Percentiles rank a stretch among this genome's conserved stretches.
Evolutionary conservation across 2,329 filamentous ascomycete species (phyloP).

Genomic region (Epichloe coenophiala): DNA sequence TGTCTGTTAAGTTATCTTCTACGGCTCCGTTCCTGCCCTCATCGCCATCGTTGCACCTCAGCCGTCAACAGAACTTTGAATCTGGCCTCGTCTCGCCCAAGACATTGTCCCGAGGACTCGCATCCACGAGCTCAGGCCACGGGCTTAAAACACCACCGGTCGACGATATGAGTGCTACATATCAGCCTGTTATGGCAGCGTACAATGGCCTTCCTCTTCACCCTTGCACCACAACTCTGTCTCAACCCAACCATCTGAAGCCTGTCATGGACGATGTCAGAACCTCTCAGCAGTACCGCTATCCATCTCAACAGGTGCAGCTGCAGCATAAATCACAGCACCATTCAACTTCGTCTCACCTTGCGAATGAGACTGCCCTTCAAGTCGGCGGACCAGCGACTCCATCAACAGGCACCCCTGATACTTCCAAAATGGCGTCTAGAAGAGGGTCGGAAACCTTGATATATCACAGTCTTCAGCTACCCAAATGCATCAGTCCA

Average conservation of each 20-base stretch:
- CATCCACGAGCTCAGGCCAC: conserved; percentile 12
- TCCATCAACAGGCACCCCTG: conserved; percentile 19
- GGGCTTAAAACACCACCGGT: conserved; percentile 37
- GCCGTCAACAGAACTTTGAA: conserved; percentile 9
- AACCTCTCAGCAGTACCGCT: conserved; percentile 19
- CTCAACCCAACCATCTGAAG: conserved; percentile 21
- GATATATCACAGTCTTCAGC: conserved; percentile 49
- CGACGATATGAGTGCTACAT: conserved; percentile 40
- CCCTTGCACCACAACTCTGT: conserved; percentile 22
- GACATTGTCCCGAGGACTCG: conserved; percentile 10
- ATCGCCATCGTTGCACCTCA: conserved; percentile 11
- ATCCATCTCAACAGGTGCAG: conserved; percentile 15
- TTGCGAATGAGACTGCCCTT: conserved; percentile 13
- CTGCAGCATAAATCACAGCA: not conserved
- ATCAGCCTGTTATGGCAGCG: conserved; percentile 32
- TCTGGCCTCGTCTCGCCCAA: conserved; percentile 12
- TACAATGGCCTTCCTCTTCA: conserved; percentile 31
- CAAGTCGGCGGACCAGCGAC: conserved; percentile 25
- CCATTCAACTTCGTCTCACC: not conserved
- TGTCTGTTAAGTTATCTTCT: conserved; percentile 16
- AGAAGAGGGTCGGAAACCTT: conserved; percentile 30
- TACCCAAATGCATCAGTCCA: conserved; percentile 63
- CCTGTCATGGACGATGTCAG: conserved; percentile 20
- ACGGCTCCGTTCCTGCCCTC: conserved; percentile 10
- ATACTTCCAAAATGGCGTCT: conserved; percentile 17